Conservation (phyloP, 805 yeast species). For the Kodamaea neixiangensis region DNA sequence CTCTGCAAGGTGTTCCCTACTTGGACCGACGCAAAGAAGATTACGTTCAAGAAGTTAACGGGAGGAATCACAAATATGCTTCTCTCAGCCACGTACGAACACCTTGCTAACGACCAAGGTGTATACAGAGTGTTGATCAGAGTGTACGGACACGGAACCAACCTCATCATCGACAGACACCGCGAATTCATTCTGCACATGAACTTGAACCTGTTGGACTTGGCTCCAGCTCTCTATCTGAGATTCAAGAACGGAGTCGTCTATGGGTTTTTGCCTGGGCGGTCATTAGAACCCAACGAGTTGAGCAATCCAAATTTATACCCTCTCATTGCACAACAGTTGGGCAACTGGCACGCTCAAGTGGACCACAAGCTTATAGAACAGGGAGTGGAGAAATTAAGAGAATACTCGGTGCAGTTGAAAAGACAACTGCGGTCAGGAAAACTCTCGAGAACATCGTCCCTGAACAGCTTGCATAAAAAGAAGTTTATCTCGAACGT, state of each 20-base stretch:
- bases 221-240: slow-evolving; percentile 71
- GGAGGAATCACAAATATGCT: slow-evolving; percentile 70
- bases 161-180: slow-evolving; percentile 68
- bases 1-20: slow-evolving; percentile 48
- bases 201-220: slow-evolving; percentile 54
- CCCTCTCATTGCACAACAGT: slow-evolving; percentile 60
- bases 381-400: slow-evolving; percentile 43
- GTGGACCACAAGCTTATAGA: slow-evolving; percentile 50
- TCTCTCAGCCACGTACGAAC: slow-evolving; percentile 42
- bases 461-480: slow-evolving; percentile 15
- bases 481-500: slow-evolving; percentile 43
- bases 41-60: slow-evolving; percentile 47
- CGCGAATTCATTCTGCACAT: slow-evolving; percentile 73
- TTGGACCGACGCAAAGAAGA: slow-evolving; percentile 30
- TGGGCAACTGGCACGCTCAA: slow-evolving; percentile 70
- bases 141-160: slow-evolving; percentile 75
- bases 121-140: slow-evolving; percentile 52
- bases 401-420: slow-evolving; percentile 26
- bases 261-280: slow-evolving; percentile 68
- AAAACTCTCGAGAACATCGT: not conserved
- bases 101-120: slow-evolving; percentile 8
- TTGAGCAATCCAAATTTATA: slow-evolving; percentile 48
- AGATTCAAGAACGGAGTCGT: slow-evolving; percentile 72
- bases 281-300: slow-evolving; percentile 58
- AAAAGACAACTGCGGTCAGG: slow-evolving; percentile 8